Base-by-base conservation (phyloP, 2,329 filamentous ascomycete genomes). In the Arthroderma uncinatum region DNA sequence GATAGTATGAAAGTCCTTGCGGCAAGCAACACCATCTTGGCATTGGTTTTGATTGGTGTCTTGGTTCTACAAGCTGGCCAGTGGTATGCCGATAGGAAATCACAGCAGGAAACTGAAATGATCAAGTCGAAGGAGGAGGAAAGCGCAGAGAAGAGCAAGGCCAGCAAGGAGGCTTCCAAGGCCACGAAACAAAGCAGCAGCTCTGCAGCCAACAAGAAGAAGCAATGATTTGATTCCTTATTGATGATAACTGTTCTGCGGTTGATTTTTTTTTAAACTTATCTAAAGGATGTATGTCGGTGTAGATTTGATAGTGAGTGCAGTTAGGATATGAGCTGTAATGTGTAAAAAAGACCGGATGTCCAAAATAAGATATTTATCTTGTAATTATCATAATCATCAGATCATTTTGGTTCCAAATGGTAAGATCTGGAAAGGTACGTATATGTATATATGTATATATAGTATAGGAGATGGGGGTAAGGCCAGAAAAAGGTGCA, bases 51-150 rank as follows among this genome's bases (percentile, higher is more conserved):
- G 55, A 85, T 97, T 2, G 93, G 93, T 4, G 88, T 98, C 8
- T 71, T 98, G 62, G 88, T 96, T 34, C 75, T 98, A 67, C 93
- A 98, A 81, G 89, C 89, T 19, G 93, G 93, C 9, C 89, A 97
- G 79, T 97, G 92, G 93, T 98, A 98, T 75, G 93, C 93, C 25
- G 91, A 97, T 80, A 81, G 88, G 69, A 94, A 94, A 76, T 91
- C 97, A 73, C 79, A 80, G 67, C 86, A 91, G 70, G 91, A 96
- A 72, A 78, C 81, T 57, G 82, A 82, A 67, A 80, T 82, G 68
- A 78, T 85, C 62, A 81, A 84, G 6, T 73, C 77, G 71, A 77
- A 75, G 61, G 69, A 74, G 57, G 72, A 73, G 60, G 76, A 74
- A 66, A 78, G 78, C 71, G 74, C 58, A 40, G 52, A 55, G 25